Evolutionary conservation across 306 rosid species (phyloP).

Genomic region (Alnus rubra): DNA sequence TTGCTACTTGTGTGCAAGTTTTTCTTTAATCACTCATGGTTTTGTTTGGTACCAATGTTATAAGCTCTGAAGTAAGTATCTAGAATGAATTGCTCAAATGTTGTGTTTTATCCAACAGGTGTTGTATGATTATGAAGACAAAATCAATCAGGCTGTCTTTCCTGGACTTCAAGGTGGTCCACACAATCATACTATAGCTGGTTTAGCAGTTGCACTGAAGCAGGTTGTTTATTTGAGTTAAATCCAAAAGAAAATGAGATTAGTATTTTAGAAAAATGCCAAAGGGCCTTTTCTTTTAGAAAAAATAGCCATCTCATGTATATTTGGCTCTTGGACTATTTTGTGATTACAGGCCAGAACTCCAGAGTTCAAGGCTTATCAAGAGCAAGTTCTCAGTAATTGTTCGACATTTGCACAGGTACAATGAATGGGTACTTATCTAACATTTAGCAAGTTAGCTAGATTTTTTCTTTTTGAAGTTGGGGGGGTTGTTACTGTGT

Average conservation of each 20-base stretch:
- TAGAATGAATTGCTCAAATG: slow-evolving; percentile 18
- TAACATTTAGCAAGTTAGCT: not conserved
- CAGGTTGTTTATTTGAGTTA: slow-evolving; percentile 53
- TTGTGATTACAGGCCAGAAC: slow-evolving; percentile 62
- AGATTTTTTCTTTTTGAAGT: not conserved
- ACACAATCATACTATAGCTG: slow-evolving; percentile 85
- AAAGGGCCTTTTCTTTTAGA: not conserved
- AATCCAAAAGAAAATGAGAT: slow-evolving; percentile 19
- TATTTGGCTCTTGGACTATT: slow-evolving; percentile 25
- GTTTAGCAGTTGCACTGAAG: slow-evolving; percentile 88
- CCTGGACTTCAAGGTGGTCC: slow-evolving; percentile 99
- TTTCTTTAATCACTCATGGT: slow-evolving; percentile 11
- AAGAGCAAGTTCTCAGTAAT: slow-evolving; percentile 82
- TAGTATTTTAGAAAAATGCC: not conserved
- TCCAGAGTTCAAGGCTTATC: slow-evolving; percentile 86
- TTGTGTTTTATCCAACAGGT: slow-evolving; percentile 48
- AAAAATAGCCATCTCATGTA: slow-evolving; percentile 25
- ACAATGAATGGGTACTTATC: slow-evolving; percentile 11
- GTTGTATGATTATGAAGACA: slow-evolving; percentile 74
- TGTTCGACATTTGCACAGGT: slow-evolving; percentile 79
- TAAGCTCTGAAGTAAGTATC: slow-evolving; percentile 25
- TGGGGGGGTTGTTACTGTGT: too few relatives aligned
- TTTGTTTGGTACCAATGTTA: slow-evolving; percentile 18
- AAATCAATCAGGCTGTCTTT: slow-evolving; percentile 88
- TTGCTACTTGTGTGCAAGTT: slow-evolving; percentile 1